phyloP scores from a whole-genome alignment of 495 filamentous ascomycete genomes.

The Barbatosphaeria neglecta region DNA sequence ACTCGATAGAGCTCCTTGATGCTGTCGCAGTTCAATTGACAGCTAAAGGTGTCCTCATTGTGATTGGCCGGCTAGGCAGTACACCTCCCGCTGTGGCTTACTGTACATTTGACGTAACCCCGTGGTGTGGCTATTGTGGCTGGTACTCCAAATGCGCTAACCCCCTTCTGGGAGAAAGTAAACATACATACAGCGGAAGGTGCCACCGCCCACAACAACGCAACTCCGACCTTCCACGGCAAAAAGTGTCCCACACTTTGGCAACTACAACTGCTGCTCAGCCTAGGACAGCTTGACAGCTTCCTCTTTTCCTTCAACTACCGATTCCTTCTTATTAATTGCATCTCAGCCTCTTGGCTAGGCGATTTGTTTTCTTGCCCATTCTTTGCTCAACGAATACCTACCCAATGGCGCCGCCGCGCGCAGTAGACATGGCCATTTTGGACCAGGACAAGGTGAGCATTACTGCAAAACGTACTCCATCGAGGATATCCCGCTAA shows the following conservation, averaged over 20 bases:
- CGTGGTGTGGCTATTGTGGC: neutral
- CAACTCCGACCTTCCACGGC: neutral
- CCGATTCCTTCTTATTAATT: too few relatives aligned
- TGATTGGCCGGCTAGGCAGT: conserved; percentile 4
- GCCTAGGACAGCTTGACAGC: too few relatives aligned
- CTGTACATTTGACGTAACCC: neutral
- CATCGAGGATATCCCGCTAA: neutral
- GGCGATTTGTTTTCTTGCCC: too few relatives aligned
- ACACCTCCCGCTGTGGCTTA: too few relatives aligned
- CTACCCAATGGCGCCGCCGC: neutral
- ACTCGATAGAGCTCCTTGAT: conserved; percentile 5
- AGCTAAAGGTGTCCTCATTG: conserved; percentile 21
- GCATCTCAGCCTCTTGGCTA: too few relatives aligned
- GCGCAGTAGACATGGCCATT: neutral
- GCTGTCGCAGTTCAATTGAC: neutral
- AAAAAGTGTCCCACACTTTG: neutral
- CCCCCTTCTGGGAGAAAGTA: neutral
- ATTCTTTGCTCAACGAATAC: too few relatives aligned
- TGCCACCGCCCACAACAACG: neutral
- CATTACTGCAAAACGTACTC: neutral
- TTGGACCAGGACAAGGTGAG: conserved; percentile 23
- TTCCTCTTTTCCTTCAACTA: too few relatives aligned
- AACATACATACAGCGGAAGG: too few relatives aligned
- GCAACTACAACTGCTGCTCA: too few relatives aligned
- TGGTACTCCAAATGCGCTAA: neutral